phyloP scores from a whole-genome alignment of 345 rosid species.

The Boechera retrofracta region DNA sequence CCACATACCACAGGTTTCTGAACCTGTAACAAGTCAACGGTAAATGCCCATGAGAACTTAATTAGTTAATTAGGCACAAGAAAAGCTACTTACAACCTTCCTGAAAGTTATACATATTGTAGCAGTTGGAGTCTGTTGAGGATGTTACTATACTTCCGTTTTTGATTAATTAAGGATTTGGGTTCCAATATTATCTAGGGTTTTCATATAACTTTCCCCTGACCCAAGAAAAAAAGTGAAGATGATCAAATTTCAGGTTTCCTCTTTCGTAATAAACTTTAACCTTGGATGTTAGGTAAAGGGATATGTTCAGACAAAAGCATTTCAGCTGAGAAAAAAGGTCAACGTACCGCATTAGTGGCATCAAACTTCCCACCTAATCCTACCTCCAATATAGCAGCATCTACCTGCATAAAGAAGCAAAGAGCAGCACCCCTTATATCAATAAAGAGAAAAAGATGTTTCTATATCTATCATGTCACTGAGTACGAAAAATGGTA shows the following conservation, averaged over 20 bases:
- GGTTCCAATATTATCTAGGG: slow-evolving; percentile 6
- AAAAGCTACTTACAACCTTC: slow-evolving; percentile 8
- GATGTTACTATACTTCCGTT: neutral
- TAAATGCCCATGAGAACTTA: slow-evolving; percentile 32
- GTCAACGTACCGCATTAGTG: slow-evolving; percentile 83
- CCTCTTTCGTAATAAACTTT: slow-evolving; percentile 11
- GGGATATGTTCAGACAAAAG: slow-evolving; percentile 1
- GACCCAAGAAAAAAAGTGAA: neutral
- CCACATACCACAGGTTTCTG: slow-evolving; percentile 87
- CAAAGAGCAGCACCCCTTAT: neutral
- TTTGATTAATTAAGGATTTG: neutral
- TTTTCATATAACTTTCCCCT: neutral
- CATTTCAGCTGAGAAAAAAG: neutral
- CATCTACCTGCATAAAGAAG: slow-evolving; percentile 76
- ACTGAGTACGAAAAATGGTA: neutral
- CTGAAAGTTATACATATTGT: slow-evolving; percentile 6
- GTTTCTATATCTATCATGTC: slow-evolving; percentile 3
- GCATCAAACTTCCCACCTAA: slow-evolving; percentile 95
- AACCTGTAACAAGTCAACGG: slow-evolving; percentile 60
- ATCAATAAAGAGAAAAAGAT: slow-evolving; percentile 10
- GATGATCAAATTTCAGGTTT: neutral
- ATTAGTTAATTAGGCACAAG: slow-evolving; percentile 12
- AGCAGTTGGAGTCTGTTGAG: neutral
- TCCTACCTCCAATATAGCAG: slow-evolving; percentile 93
- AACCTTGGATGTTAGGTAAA: neutral